Conservation (phyloP, 257 asterid genomes). For the Osmanthus fragrans region DNA sequence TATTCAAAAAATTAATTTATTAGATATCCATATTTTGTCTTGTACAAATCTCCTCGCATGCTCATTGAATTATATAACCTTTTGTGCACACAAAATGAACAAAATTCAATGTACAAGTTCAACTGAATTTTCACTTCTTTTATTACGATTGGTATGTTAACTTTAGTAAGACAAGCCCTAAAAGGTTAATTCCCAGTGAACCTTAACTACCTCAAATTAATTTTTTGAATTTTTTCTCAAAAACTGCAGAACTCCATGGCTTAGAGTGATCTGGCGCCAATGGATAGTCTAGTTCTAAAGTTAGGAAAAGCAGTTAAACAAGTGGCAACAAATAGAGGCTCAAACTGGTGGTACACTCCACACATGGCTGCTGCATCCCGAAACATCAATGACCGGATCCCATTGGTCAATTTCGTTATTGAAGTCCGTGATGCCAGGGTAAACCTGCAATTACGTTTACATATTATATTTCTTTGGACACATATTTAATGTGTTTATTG, state of each 20-base stretch:
- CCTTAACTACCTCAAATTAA: too few relatives aligned
- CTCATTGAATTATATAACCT: too few relatives aligned
- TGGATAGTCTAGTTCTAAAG: slow-evolving; percentile 42
- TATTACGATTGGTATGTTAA: too few relatives aligned
- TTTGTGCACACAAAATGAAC: too few relatives aligned
- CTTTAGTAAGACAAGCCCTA: too few relatives aligned
- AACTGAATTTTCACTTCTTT: too few relatives aligned
- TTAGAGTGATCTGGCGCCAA: slow-evolving; percentile 37
- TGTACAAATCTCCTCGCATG: too few relatives aligned
- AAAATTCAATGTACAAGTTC: too few relatives aligned
- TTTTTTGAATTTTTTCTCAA: too few relatives aligned
- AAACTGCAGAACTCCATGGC: neutral
- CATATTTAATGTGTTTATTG: neutral
- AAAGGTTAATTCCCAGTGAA: too few relatives aligned
- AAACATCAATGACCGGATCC: slow-evolving; percentile 71
- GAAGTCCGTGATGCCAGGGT: slow-evolving; percentile 93
- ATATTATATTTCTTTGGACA: neutral
- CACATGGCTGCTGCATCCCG: slow-evolving; percentile 90
- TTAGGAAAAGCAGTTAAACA: slow-evolving; percentile 64
- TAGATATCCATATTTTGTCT: too few relatives aligned
- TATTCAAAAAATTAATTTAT: too few relatives aligned
- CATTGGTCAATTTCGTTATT: slow-evolving; percentile 68
- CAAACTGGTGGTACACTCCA: slow-evolving; percentile 90
- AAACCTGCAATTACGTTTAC: neutral
- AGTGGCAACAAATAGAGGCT: slow-evolving; percentile 54